Evolutionary conservation across 73 alveolate genomes (phyloP).

Genomic region (Paramecium octaurelia): DNA sequence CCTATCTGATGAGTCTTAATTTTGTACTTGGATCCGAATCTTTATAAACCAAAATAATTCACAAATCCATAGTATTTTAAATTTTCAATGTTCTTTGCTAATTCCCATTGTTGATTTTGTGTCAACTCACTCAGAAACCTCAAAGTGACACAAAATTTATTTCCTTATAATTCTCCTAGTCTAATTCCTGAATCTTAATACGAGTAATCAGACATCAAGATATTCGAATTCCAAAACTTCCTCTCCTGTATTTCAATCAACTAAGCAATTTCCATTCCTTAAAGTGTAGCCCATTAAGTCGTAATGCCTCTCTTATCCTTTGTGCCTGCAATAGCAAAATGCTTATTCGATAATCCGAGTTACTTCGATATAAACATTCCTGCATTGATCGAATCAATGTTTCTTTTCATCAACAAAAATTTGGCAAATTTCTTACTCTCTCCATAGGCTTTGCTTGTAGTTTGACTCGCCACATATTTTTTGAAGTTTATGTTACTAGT

Average conservation of each 20-base stretch:
- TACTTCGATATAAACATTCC: slow-evolving; percentile 81
- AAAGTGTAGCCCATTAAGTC: slow-evolving; percentile 82
- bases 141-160: slow-evolving; percentile 90
- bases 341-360: slow-evolving; percentile 78
- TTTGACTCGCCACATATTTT: slow-evolving; percentile 28
- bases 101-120: slow-evolving; percentile 69
- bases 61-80: slow-evolving; percentile 90
- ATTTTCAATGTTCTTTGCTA: slow-evolving; percentile 71
- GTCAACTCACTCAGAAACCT: slow-evolving; percentile 72
- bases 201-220: slow-evolving; percentile 77
- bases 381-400: slow-evolving; percentile 92
- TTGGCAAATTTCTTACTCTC: slow-evolving; percentile 61
- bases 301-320: slow-evolving; percentile 98
- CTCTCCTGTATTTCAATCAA: background rate
- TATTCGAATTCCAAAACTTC: slow-evolving; percentile 65
- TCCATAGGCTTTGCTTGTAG: background rate
- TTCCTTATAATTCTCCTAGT: slow-evolving; percentile 94
- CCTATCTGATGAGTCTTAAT: slow-evolving; percentile 90
- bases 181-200: slow-evolving; percentile 81
- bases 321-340: slow-evolving; percentile 92
- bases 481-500: slow-evolving; percentile 28
- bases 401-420: slow-evolving; percentile 84
- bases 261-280: slow-evolving; percentile 32
- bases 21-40: slow-evolving; percentile 87
- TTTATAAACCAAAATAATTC: slow-evolving; percentile 94